Percentiles rank a stretch among this genome's conserved stretches.
These are phyloP conservation scores for Penicillium sp. DNA, from an alignment of 2,329 filamentous ascomycete species.

Conservation along the genomic window DNA sequence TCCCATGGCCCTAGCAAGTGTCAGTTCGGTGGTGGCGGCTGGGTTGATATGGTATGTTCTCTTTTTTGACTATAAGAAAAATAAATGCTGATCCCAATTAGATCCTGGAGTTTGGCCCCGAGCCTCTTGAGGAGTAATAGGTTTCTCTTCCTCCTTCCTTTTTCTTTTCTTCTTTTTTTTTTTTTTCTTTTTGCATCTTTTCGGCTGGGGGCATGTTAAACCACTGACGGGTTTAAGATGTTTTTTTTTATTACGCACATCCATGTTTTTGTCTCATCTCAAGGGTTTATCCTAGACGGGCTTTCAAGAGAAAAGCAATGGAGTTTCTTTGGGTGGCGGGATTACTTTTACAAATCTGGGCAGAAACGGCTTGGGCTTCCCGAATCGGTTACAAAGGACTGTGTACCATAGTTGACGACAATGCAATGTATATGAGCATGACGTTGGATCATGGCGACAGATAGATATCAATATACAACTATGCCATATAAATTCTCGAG, in stretches of 20 bases:
- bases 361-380: constrained; percentile 14
- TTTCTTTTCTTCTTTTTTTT: too few species aligned
- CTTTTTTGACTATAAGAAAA: neutral
- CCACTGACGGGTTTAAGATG: constrained; percentile 13
- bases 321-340: constrained; percentile 33
- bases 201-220: constrained; percentile 21
- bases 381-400: constrained; percentile 15
- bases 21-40: constrained; percentile 74
- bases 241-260: constrained; percentile 18
- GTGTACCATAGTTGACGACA: constrained; percentile 26
- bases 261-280: constrained; percentile 20
- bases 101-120: constrained; percentile 32
- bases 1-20: constrained; percentile 67
- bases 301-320: constrained; percentile 34
- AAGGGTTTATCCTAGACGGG: constrained; percentile 20
- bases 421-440: constrained; percentile 22
- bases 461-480: neutral
- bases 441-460: neutral
- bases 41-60: constrained; percentile 72
- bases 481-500: neutral
- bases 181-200: constrained; percentile 21
- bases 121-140: constrained; percentile 17
- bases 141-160: neutral
- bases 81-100: constrained; percentile 18
- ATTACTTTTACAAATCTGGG: constrained; percentile 17